Conservation (phyloP, 1,284 basidiomycete genomes). For the Cryptococcus sp. region DNA sequence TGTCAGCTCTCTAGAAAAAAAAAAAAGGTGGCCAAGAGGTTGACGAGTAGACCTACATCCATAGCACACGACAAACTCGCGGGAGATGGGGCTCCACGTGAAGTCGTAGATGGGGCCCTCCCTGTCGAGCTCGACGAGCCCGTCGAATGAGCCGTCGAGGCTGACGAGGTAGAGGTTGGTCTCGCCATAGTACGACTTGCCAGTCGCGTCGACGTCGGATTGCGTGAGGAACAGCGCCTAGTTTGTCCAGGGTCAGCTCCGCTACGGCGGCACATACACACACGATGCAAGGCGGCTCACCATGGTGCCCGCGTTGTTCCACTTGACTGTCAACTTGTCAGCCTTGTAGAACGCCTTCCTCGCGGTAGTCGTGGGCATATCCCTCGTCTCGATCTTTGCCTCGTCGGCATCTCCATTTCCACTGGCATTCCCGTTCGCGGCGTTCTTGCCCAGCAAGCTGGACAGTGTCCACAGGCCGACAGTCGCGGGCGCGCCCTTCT, state of each 20-base stretch:
- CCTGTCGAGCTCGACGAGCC: constrained; percentile 87
- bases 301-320: constrained; percentile 80
- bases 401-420: constrained; percentile 35
- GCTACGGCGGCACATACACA: too few relatives aligned
- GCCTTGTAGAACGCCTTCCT: constrained; percentile 94
- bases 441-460: constrained; percentile 52
- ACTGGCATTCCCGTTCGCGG: constrained; percentile 3
- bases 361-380: constrained; percentile 49
- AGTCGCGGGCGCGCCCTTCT: constrained; percentile 92
- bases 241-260: too few relatives aligned
- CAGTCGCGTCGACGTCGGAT: constrained; percentile 94
- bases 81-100: constrained; percentile 93
- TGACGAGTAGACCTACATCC: constrained; percentile 65
- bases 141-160: constrained; percentile 94
- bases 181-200: constrained; percentile 98
- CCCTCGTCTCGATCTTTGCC: constrained; percentile 58
- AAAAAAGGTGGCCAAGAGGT: neutral
- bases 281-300: constrained; percentile 53
- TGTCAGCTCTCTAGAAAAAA: constrained; percentile 1
- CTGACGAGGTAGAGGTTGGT: constrained; percentile 91
- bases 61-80: constrained; percentile 94
- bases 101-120: constrained; percentile 98
- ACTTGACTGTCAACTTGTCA: constrained; percentile 89
- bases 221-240: constrained; percentile 85
- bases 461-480: constrained; percentile 79